Percentiles rank a stretch among this genome's conserved stretches.
Evolutionary conservation across 345 rosid species (phyloP).

Genomic region (Eucalyptus camaldulensis): DNA sequence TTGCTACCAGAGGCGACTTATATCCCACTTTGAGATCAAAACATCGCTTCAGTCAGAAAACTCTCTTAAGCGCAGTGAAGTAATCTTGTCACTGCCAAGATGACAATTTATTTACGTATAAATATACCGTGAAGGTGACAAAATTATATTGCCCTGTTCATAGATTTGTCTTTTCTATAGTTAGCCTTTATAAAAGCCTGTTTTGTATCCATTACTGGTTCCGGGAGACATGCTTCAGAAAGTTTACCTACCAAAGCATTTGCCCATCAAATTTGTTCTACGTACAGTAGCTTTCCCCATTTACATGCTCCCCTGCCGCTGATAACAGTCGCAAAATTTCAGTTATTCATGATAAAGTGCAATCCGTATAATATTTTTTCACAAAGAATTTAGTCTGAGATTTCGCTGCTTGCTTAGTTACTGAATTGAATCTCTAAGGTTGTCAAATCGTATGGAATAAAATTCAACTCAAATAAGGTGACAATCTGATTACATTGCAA

Average conservation of each 20-base stretch:
- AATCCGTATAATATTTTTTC: neutral
- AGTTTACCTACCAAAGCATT: neutral
- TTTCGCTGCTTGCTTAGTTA: neutral
- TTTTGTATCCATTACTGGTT: neutral
- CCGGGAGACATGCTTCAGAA: neutral
- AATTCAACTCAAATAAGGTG: too few relatives aligned
- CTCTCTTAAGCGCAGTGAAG: neutral
- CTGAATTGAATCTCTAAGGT: neutral
- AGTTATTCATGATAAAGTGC: neutral
- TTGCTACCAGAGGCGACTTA: too few relatives aligned
- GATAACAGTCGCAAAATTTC: neutral
- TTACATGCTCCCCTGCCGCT: neutral
- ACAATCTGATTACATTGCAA: fast-evolving
- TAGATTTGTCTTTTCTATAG: too few relatives aligned
- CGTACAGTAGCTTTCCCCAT: neutral
- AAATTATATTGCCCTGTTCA: too few relatives aligned
- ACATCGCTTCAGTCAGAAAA: neutral
- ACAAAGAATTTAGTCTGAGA: neutral
- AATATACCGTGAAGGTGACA: too few relatives aligned
- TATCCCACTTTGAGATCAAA: too few relatives aligned
- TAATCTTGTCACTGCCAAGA: too few relatives aligned
- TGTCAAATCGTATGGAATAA: neutral
- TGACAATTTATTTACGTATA: neutral
- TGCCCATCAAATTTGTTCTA: neutral
- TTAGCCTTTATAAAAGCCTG: too few relatives aligned